Conservation (phyloP, 371 early-diverging fungal species). For the Dichotomocladium elegans region DNA sequence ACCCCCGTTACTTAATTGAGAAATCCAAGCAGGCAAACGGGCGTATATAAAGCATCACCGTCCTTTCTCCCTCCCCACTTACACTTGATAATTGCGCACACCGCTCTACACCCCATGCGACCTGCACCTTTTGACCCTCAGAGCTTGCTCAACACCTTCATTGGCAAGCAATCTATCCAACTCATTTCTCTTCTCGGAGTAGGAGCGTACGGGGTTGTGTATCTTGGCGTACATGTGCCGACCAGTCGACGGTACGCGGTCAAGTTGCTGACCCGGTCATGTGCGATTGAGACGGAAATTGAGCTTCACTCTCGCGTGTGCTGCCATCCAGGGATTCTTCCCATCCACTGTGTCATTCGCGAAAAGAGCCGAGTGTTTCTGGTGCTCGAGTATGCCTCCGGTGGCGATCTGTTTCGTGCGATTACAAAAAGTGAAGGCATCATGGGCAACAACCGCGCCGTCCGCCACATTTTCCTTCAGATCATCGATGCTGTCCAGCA, state of each 20-base stretch:
- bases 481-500: conserved; percentile 78
- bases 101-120: too few relatives aligned
- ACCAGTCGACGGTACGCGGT: conserved; percentile 54
- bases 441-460: conserved; percentile 58
- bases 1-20: too few relatives aligned
- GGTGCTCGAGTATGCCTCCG: conserved; percentile 65
- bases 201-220: conserved; percentile 72
- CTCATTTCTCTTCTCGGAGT: conserved; percentile 56
- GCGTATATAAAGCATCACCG: too few relatives aligned
- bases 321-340: conserved; percentile 64
- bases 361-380: conserved; percentile 54
- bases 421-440: conserved; percentile 54
- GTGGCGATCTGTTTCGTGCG: conserved; percentile 62
- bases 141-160: conserved; percentile 19
- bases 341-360: conserved; percentile 61
- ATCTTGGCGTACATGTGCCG: conserved; percentile 39
- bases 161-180: conserved; percentile 33
- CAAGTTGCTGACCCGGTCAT: conserved; percentile 56
- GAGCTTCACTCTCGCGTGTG: conserved; percentile 58
- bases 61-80: too few relatives aligned
- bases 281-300: conserved; percentile 55
- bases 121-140: conserved; percentile 18
- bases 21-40: too few relatives aligned
- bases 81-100: too few relatives aligned
- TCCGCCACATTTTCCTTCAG: conserved; percentile 74